Evolutionary conservation across 2,329 filamentous ascomycete genomes (phyloP).

Genomic region (Mycocentrospora acerina): DNA sequence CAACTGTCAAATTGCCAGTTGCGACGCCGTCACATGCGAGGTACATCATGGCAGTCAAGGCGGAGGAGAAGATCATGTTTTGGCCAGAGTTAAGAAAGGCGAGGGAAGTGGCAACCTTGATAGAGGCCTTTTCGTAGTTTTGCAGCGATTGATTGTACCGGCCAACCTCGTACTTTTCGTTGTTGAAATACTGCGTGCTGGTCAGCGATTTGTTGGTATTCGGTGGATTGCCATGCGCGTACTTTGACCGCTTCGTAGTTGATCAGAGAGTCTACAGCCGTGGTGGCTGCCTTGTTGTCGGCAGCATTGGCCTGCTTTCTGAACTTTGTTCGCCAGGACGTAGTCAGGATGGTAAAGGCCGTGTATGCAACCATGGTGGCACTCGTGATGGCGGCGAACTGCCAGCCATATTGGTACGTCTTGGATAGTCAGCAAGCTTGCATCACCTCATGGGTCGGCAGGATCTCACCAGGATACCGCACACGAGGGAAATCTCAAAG

Average conservation of each 20-base stretch:
- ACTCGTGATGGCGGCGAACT: conserved; percentile 89
- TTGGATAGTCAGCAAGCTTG: conserved; percentile 25
- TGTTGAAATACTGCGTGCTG: conserved; percentile 77
- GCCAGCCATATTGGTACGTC: conserved; percentile 91
- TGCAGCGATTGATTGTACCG: conserved; percentile 86
- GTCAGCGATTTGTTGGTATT: neutral
- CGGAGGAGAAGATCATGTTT: conserved; percentile 94
- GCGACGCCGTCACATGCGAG: conserved; percentile 89
- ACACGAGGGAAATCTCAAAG: conserved; percentile 92
- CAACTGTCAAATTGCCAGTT: conserved; percentile 77
- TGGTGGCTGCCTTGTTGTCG: conserved; percentile 91
- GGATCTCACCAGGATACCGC: conserved; percentile 72
- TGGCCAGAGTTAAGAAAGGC: conserved; percentile 93
- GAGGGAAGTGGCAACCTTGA: conserved; percentile 93
- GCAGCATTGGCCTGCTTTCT: conserved; percentile 92
- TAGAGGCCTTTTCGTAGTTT: conserved; percentile 88
- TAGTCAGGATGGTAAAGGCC: conserved; percentile 95
- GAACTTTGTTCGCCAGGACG: conserved; percentile 96
- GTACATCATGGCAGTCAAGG: conserved; percentile 97
- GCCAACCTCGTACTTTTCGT: conserved; percentile 89
- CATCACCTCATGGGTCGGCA: neutral
- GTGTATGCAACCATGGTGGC: conserved; percentile 92
- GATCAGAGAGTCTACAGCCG: conserved; percentile 94
- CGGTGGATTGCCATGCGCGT: neutral
- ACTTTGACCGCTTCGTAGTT: conserved; percentile 97